Percentiles rank a stretch among this genome's conserved stretches.
Conservation (phyloP, 129 eudicot species). For the Pulicaria dysenterica region DNA sequence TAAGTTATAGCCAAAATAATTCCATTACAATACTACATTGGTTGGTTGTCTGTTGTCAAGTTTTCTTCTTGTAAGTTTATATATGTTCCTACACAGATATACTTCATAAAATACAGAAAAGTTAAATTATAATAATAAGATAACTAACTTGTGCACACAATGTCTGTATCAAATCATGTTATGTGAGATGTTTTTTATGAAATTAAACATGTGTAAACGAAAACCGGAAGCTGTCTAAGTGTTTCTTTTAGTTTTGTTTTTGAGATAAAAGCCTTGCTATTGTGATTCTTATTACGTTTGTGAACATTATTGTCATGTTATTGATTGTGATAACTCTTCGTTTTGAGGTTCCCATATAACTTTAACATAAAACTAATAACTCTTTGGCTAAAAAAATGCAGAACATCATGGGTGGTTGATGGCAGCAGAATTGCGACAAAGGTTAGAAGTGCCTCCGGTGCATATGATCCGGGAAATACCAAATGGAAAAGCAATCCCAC, state of each 20-base stretch:
- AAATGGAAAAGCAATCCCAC: constrained; percentile 87
- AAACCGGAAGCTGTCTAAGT: neutral
- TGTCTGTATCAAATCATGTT: neutral
- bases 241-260: neutral
- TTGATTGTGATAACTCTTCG: neutral
- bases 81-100: too few relatives aligned
- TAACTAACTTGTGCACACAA: neutral
- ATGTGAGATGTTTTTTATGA: neutral
- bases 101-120: neutral
- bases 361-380: neutral
- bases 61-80: neutral
- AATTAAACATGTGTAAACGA: constrained; percentile 7
- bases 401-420: constrained; percentile 94
- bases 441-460: constrained; percentile 75
- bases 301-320: neutral
- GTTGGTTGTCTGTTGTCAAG: neutral
- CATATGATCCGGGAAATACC: constrained; percentile 53
- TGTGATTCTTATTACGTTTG: neutral
- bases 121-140: neutral
- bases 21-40: neutral
- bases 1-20: neutral
- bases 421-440: constrained; percentile 82
- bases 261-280: neutral
- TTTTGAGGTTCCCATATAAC: neutral
- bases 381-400: constrained; percentile 45